These are phyloP conservation scores for Botrytis byssoidea DNA, from an alignment of 2,329 filamentous ascomycete species.

Conservation along the genomic window DNA sequence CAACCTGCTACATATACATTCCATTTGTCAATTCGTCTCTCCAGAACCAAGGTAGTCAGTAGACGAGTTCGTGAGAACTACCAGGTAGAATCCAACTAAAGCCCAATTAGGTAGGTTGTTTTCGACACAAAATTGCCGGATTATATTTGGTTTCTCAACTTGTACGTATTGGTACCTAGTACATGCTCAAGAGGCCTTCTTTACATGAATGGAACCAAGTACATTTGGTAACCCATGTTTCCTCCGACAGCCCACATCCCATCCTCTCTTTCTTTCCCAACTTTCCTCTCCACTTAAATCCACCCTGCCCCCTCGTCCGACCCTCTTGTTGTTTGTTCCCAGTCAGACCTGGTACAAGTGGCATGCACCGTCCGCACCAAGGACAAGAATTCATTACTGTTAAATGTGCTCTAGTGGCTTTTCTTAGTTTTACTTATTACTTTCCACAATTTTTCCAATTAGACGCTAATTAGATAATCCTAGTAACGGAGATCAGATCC, in stretches of 20 bases:
- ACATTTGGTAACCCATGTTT: neutral
- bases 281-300: constrained; percentile 3
- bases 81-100: neutral
- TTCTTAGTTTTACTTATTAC: neutral
- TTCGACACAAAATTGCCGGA: neutral
- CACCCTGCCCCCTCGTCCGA: neutral
- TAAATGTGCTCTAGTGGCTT: neutral
- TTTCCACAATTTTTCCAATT: constrained; percentile 1
- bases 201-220: neutral
- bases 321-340: neutral
- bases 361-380: constrained; percentile 8
- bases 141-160: neutral
- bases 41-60: neutral
- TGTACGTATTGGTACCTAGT: neutral
- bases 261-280: neutral
- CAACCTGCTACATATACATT: neutral
- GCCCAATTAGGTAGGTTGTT: neutral
- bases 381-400: neutral
- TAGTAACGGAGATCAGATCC: neutral
- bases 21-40: neutral
- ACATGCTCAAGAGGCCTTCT: neutral
- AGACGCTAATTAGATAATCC: constrained; percentile 5
- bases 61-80: neutral
- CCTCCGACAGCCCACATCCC: constrained; percentile 9
- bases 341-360: neutral